Conservation (phyloP, 495 filamentous ascomycete species). For the Neurospora cerealis region DNA sequence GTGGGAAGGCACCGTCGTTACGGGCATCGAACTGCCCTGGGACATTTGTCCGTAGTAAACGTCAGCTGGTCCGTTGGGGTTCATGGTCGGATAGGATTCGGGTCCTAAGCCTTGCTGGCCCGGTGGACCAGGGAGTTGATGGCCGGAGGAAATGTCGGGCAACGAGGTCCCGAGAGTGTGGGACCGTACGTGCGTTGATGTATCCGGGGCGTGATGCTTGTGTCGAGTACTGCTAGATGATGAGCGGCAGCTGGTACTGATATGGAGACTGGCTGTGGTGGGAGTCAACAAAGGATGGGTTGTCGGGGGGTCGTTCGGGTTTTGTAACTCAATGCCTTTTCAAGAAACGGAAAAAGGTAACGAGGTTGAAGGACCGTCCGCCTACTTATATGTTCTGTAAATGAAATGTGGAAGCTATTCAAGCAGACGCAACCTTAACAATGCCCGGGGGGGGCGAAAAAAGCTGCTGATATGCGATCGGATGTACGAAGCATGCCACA, state of each 20-base stretch:
- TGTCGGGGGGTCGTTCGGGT: neutral
- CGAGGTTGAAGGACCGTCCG: neutral
- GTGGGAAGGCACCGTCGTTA: conserved; percentile 71
- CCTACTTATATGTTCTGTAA: neutral
- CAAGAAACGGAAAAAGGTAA: neutral
- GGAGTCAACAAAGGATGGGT: neutral
- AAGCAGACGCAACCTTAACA: neutral
- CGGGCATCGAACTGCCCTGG: conserved; percentile 66
- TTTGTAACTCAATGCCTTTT: neutral
- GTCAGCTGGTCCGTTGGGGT: conserved; percentile 66
- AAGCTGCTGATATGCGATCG: neutral
- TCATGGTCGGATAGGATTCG: conserved; percentile 69
- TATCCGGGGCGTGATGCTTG: neutral
- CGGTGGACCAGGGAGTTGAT: conserved; percentile 28
- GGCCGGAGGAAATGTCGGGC: conserved; percentile 33
- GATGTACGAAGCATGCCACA: no score
- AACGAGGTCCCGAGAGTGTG: conserved; percentile 42
- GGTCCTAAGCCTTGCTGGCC: conserved; percentile 37
- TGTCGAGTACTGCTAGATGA: neutral
- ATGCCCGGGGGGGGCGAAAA: neutral
- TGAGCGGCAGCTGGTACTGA: neutral
- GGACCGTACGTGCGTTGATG: conserved; percentile 12
- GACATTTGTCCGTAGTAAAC: conserved; percentile 80
- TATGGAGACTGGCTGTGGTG: neutral
- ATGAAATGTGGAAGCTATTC: neutral